phyloP scores from a whole-genome alignment of 495 filamentous ascomycete genomes.

The Penicillium canescens region DNA sequence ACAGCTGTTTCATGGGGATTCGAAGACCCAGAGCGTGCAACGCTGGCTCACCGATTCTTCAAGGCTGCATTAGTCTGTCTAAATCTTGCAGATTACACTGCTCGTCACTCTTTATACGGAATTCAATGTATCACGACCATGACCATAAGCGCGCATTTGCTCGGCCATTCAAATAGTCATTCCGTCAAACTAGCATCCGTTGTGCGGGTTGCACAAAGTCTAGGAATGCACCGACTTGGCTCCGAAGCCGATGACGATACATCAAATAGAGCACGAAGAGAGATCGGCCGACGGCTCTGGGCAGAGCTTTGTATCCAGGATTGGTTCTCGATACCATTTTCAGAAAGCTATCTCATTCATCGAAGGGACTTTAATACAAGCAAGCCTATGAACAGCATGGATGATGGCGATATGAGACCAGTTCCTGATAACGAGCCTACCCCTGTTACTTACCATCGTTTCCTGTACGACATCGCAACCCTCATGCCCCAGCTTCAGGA shows the following conservation, averaged over 20 bases:
- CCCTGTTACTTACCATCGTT: slow-evolving; percentile 29
- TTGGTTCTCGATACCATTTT: slow-evolving; percentile 46
- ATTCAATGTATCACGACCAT: slow-evolving; percentile 39
- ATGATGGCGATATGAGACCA: slow-evolving; percentile 29
- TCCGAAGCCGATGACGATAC: slow-evolving; percentile 3
- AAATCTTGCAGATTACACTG: slow-evolving; percentile 36
- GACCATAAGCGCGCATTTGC: slow-evolving; percentile 42
- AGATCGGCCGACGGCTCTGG: slow-evolving; percentile 38
- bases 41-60: slow-evolving; percentile 35
- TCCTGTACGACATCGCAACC: slow-evolving; percentile 36
- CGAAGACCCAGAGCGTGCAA: slow-evolving; percentile 26
- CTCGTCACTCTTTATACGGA: slow-evolving; percentile 32
- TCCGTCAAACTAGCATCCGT: slow-evolving; percentile 32
- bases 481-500: slow-evolving; percentile 40
- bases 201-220: slow-evolving; percentile 33
- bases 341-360: slow-evolving; percentile 41
- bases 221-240: slow-evolving; percentile 26
- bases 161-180: slow-evolving; percentile 40
- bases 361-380: slow-evolving; percentile 29
- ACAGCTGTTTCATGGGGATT: slow-evolving; percentile 38
- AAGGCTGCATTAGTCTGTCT: slow-evolving; percentile 36
- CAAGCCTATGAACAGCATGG: slow-evolving; percentile 28
- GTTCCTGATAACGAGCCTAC: slow-evolving; percentile 30
- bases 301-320: slow-evolving; percentile 42
- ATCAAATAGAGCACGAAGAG: slow-evolving; percentile 23